These are phyloP conservation scores for Kurtzmaniella cleridarum DNA, from an alignment of 805 yeast species.

Conservation along the genomic window DNA sequence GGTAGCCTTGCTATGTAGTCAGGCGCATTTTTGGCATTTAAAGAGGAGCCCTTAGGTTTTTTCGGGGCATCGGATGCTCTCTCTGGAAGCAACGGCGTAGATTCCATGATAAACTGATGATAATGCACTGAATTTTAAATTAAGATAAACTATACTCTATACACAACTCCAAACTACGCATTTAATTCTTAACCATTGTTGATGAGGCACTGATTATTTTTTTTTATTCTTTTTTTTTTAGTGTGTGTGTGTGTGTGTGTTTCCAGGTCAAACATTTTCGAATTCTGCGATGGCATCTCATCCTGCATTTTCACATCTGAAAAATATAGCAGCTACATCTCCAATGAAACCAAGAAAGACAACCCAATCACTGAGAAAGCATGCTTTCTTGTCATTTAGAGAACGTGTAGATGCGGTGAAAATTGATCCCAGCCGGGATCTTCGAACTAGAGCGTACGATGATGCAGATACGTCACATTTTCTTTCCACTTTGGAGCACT, in stretches of 20 bases:
- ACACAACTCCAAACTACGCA: no score
- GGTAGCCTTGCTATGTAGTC: slow-evolving; percentile 7
- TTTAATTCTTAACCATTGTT: no score
- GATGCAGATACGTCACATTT: slow-evolving; percentile 76
- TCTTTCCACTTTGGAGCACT: slow-evolving; percentile 70
- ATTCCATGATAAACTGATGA: slow-evolving; percentile 1
- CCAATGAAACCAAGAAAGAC: slow-evolving; percentile 25
- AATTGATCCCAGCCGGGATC: slow-evolving; percentile 64
- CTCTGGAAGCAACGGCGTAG: slow-evolving; percentile 1
- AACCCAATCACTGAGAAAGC: slow-evolving; percentile 51
- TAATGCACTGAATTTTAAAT: neutral
- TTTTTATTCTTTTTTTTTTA: neutral
- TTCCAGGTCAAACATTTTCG: neutral
- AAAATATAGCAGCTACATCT: neutral
- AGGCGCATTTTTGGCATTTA: neutral
- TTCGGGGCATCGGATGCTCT: slow-evolving; percentile 7
- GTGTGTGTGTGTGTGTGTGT: no score
- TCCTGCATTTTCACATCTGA: no score
- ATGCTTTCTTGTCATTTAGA: slow-evolving; percentile 68
- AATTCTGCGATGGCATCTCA: slow-evolving; percentile 8
- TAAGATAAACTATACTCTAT: neutral
- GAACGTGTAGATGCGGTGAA: slow-evolving; percentile 79
- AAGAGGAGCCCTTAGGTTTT: slow-evolving; percentile 4
- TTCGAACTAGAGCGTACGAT: slow-evolving; percentile 58
- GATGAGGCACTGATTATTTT: no score